These are phyloP conservation scores for Oenanthe sinensis DNA, from an alignment of 129 eudicot species.

Conservation along the genomic window DNA sequence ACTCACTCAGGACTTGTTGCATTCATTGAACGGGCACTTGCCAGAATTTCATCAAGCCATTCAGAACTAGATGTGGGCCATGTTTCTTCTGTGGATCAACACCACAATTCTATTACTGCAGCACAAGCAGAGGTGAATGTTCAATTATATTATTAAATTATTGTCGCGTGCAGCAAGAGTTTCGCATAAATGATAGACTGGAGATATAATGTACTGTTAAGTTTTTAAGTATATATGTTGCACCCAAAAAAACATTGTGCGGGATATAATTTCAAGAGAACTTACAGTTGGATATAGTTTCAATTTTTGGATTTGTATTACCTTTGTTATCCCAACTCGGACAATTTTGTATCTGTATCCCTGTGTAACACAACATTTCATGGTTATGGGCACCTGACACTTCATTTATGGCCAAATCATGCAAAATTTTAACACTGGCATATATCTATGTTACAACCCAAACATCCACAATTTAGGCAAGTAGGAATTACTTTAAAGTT, in stretches of 20 bases:
- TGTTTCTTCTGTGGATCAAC: slow-evolving; percentile 45
- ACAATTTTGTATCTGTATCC: neutral
- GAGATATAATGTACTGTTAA: neutral
- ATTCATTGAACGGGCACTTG: slow-evolving; percentile 69
- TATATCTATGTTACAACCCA: neutral
- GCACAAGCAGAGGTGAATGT: slow-evolving; percentile 36
- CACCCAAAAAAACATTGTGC: too few relatives aligned
- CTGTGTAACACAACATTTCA: neutral
- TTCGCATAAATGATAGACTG: neutral
- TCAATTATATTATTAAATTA: neutral
- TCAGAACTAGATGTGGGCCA: slow-evolving; percentile 54
- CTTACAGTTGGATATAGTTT: neutral
- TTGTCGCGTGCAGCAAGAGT: neutral
- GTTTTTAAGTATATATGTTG: too few relatives aligned
- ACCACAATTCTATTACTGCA: slow-evolving; percentile 34
- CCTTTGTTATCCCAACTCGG: neutral
- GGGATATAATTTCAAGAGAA: neutral
- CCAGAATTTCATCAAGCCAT: slow-evolving; percentile 56
- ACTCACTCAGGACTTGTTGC: slow-evolving; percentile 73
- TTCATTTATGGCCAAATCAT: neutral
- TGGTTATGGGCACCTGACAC: neutral
- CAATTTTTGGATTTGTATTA: neutral
- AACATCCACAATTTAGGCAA: neutral
- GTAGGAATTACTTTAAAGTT: neutral
- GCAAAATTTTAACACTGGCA: neutral